Evolutionary conservation across 305 asterid genomes (phyloP).

Genomic region (Fraxinus nigra): DNA sequence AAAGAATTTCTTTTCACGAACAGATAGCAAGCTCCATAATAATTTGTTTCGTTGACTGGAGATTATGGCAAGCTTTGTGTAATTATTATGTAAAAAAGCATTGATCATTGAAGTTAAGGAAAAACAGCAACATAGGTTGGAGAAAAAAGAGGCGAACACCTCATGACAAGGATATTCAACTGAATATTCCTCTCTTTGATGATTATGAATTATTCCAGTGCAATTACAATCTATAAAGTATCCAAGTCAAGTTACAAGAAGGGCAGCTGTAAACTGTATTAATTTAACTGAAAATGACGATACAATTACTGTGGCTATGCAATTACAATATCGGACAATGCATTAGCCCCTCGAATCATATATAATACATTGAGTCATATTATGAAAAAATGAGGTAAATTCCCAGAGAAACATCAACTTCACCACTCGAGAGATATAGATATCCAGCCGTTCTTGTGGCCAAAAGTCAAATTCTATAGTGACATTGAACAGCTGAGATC

Average conservation of each 20-base stretch:
- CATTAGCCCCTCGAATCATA: constrained; percentile 37
- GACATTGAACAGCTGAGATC: neutral
- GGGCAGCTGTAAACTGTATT: constrained; percentile 30
- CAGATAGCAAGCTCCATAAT: neutral
- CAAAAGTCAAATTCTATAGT: constrained; percentile 17
- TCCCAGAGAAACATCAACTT: constrained; percentile 32
- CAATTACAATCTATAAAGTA: constrained; percentile 1
- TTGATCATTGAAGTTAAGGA: neutral
- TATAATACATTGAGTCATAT: constrained; percentile 37
- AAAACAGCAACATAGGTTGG: neutral
- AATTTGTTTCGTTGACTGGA: neutral
- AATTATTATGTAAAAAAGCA: neutral
- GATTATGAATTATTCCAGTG: constrained; percentile 15
- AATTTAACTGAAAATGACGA: constrained; percentile 33
- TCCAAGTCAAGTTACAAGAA: neutral
- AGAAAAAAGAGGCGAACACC: neutral
- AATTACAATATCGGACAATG: constrained; percentile 32
- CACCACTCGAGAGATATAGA: constrained; percentile 24
- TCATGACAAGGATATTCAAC: constrained; percentile 5
- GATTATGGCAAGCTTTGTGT: neutral
- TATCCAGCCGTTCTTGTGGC: constrained; percentile 18
- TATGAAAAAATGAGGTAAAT: constrained; percentile 25
- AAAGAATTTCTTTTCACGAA: neutral
- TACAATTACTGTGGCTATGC: constrained; percentile 42
- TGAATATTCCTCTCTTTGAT: neutral